Evolutionary conservation across 768 basidiomycete species (phyloP).

Genomic region (Serendipita vermifera): DNA sequence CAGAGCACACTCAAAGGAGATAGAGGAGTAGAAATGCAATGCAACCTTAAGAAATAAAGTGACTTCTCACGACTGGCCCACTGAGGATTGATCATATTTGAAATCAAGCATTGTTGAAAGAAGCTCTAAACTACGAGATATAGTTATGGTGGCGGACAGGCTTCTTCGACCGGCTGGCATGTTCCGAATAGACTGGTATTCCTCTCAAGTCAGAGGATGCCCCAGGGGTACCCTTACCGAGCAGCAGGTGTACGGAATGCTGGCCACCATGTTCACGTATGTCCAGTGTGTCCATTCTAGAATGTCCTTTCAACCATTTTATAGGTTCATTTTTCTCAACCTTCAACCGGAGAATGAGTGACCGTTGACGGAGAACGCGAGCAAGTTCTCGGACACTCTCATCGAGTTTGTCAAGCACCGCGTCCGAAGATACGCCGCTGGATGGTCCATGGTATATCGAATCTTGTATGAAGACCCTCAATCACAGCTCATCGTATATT

Average conservation of each 20-base stretch:
- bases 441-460: conserved; percentile 27
- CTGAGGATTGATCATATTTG: no score
- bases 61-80: no score
- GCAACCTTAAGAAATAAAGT: no score
- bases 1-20: no score
- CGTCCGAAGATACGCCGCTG: conserved; percentile 30
- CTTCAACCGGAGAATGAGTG: conserved; percentile 46
- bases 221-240: conserved; percentile 51
- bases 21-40: no score
- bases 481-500: neutral
- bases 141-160: no score
- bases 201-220: conserved; percentile 45
- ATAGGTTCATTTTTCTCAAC: conserved; percentile 65
- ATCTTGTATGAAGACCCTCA: neutral
- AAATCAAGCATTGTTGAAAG: no score
- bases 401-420: conserved; percentile 42
- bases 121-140: no score
- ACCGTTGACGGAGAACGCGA: conserved; percentile 39
- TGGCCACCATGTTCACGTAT: conserved; percentile 60
- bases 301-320: no score
- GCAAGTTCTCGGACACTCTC: conserved; percentile 40
- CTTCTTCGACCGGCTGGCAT: neutral
- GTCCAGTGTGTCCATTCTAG: no score
- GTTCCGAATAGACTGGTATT: conserved; percentile 58
- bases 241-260: conserved; percentile 45